Conservation (phyloP, 306 rosid genomes). For the Dryas octopetala region DNA sequence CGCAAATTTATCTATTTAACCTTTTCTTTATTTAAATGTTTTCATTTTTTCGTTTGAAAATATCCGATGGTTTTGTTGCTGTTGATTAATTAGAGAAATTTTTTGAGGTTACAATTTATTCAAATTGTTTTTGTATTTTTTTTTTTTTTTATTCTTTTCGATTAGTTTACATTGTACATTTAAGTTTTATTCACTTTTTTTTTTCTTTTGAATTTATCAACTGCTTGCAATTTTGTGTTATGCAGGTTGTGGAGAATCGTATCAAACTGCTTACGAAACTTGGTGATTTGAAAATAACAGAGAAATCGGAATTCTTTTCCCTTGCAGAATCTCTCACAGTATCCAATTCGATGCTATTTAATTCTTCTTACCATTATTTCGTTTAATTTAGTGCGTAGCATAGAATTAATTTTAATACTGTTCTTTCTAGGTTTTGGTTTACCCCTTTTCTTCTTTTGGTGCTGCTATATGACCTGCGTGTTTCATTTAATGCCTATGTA, state of each 20-base stretch:
- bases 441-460: background rate
- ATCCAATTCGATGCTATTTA: constrained; percentile 42
- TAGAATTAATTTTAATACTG: background rate
- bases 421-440: background rate
- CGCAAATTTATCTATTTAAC: background rate
- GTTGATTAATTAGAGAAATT: background rate
- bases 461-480: background rate
- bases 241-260: constrained; percentile 71
- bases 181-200: background rate
- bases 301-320: constrained; percentile 47
- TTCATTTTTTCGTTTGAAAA: background rate
- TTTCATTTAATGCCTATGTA: background rate
- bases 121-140: background rate
- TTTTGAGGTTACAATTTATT: background rate
- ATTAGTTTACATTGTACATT: too few species aligned
- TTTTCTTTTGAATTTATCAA: background rate
- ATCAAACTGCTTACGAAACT: constrained; percentile 51
- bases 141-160: too few species aligned
- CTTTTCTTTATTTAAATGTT: background rate
- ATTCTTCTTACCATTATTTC: background rate
- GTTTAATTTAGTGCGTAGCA: background rate
- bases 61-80: background rate
- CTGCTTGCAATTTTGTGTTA: background rate
- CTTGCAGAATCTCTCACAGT: constrained; percentile 51
- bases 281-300: constrained; percentile 43